Base-by-base conservation (phyloP, 2,329 filamentous ascomycete genomes). In the Venturia aucupariae region DNA sequence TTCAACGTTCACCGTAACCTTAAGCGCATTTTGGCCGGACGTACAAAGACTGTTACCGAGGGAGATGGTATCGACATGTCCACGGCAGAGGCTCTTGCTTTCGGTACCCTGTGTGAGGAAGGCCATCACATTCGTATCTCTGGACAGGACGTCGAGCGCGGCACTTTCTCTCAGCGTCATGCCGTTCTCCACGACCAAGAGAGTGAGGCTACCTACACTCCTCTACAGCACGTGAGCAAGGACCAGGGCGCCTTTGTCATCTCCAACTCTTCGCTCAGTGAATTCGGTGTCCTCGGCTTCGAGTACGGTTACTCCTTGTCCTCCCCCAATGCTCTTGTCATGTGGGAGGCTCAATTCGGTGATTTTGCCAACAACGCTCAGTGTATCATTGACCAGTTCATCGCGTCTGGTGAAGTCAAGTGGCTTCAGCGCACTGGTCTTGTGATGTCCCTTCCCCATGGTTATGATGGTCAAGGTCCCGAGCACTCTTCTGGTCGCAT, bases 301-400 rank as follows among this genome's bases (percentile, higher is more conserved):
- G 94, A 99, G 79, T 99, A 99, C 73, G 94, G 94, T 67, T 99
- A 99, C 82, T 99, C 94, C 3, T 81, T 99, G 67, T 96, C 92
- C 35, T 97, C 94, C 38, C 94, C 94, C 65, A 96, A 97, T 75
- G 93, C 94, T 44, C 86, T 99, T 32, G 93, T 99, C 71, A 96
- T 99, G 87, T 99, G 94, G 94, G 94, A 99, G 80, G 94, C 94
- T 44, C 94, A 99, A 78, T 99, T 99, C 73, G 94, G 94, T 82
- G 94, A 99, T 79, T 99, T 99, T 73, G 94, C 94, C 83, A 99
- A 99, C 84, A 99, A 97, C 74, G 93, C 94, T 54, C 94, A 99
- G 80, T 96, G 92, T 76, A 95, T 99, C 78, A 95, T 99, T 73
- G 94, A 99, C 77, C 94, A 99, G 79, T 99, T 99, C 80, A 88